A percentile compares a stretch with the other conserved stretches of the same genome.
phyloP scores from a whole-genome alignment of 371 early-diverging fungal species.

The Mucor saturninus region DNA sequence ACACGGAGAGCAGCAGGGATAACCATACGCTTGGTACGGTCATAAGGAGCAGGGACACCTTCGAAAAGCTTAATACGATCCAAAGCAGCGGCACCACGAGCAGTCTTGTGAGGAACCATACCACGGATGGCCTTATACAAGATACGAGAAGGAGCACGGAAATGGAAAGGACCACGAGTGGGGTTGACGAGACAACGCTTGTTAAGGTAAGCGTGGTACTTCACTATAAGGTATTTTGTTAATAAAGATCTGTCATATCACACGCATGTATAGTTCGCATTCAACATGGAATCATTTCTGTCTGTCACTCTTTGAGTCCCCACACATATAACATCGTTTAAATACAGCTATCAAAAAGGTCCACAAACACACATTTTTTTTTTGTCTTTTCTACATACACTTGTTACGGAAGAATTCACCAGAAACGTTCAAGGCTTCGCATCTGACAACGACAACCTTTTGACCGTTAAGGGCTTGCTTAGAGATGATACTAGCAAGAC shows the following conservation, averaged over 20 bases:
- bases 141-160: slow-evolving; percentile 98
- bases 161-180: slow-evolving; percentile 98
- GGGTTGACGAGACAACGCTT: slow-evolving; percentile 99
- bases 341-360: slow-evolving; percentile 1
- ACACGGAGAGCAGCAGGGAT: slow-evolving; percentile 97
- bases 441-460: slow-evolving; percentile 97
- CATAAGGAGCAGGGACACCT: slow-evolving; percentile 98
- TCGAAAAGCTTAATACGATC: slow-evolving; percentile 99
- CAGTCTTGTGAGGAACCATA: slow-evolving; percentile 99
- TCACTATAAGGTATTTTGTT: slow-evolving; percentile 59
- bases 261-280: neutral
- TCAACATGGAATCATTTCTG: neutral
- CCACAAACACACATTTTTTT: neutral
- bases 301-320: neutral
- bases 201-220: slow-evolving; percentile 96
- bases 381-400: slow-evolving; percentile 65
- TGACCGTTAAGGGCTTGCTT: slow-evolving; percentile 99
- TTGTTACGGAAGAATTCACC: slow-evolving; percentile 99
- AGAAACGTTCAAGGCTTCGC: slow-evolving; percentile 98
- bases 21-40: slow-evolving; percentile 95
- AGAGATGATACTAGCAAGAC: slow-evolving; percentile 97
- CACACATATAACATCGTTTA: neutral
- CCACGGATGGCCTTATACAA: slow-evolving; percentile 98
- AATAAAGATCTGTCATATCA: neutral
- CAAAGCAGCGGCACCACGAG: slow-evolving; percentile 97